A percentile compares a stretch with the other conserved stretches of the same genome.
These are phyloP conservation scores for Colletotrichum trifolii DNA, from an alignment of 2,329 filamentous ascomycete genomes.

Conservation along the genomic window DNA sequence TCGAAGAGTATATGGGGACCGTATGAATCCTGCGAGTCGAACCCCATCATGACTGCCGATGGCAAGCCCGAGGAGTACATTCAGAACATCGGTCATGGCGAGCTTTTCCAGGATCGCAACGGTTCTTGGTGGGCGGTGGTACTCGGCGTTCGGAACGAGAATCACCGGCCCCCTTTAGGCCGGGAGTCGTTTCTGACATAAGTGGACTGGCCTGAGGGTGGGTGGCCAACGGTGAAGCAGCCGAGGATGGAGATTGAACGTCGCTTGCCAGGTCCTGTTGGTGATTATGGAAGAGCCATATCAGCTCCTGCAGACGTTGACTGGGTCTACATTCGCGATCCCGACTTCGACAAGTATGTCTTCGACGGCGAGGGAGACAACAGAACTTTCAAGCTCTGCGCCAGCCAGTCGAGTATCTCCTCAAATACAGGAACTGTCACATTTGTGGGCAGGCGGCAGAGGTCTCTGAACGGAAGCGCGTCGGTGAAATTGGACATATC, in stretches of 20 bases:
- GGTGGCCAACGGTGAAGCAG: slow-evolving; percentile 21
- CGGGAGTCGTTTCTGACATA: slow-evolving; percentile 17
- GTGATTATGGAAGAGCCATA: background rate
- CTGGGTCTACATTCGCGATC: slow-evolving; percentile 19
- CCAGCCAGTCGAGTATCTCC: background rate
- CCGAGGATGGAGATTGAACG: slow-evolving; percentile 6
- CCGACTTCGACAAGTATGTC: background rate
- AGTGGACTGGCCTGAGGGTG: slow-evolving; percentile 21
- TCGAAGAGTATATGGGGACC: slow-evolving; percentile 42
- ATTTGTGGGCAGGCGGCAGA: slow-evolving; percentile 23
- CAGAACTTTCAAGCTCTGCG: background rate
- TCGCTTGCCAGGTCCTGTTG: background rate
- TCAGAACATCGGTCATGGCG: slow-evolving; percentile 67
- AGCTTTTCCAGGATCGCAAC: slow-evolving; percentile 62
- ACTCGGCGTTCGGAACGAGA: slow-evolving; percentile 9
- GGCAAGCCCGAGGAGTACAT: slow-evolving; percentile 54
- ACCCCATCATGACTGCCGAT: slow-evolving; percentile 59
- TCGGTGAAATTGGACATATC: background rate
- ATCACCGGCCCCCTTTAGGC: slow-evolving; percentile 10
- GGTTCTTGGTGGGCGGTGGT: slow-evolving; percentile 51
- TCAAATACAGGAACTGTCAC: slow-evolving; percentile 7
- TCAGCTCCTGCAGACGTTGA: background rate
- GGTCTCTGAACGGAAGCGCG: slow-evolving; percentile 9
- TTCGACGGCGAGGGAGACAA: background rate
- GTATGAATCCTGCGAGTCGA: slow-evolving; percentile 44